Base-by-base conservation (phyloP, 1,139 yeast species). In the Waltiozyma solani region DNA sequence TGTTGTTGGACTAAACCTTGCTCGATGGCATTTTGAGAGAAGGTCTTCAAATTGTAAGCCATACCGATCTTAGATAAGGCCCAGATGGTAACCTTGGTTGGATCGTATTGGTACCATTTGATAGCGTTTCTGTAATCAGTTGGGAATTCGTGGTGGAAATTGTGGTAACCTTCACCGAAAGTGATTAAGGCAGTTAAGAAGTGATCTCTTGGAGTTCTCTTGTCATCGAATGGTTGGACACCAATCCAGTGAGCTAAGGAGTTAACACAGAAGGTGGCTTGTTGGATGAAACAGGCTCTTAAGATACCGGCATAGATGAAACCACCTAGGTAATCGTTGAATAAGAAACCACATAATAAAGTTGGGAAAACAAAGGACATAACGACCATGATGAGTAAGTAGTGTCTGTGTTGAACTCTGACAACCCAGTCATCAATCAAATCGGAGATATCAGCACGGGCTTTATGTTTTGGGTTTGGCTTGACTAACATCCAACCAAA, bases 81-180 rank as follows among this genome's bases (percentile, higher is more conserved):
- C 70, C 76, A 86, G 59, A 91, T 89, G 45, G 76, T 59, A 44
- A 81, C 58, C 73, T 91, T 91, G 50, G 97, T 91, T 51, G 98
- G 98, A 63, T 91, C 98, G 64, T 82, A 91, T 73, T 93, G 98
- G 72, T 84, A 91, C 98, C 98, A 93, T 64, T 79, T 84, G 60
- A 91, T 75, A 37, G 98, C 98, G 59, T 91, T 91, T 71, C 98
- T 79, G 76, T 91, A 91, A 69, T 91, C 98, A 35, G 94, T 78
- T 51, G 98, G 98, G 76, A 89, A 91, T 70, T 93, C 97, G 67
- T 91, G 98, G 67, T 91, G 98, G 80, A 91, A 91, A 70, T 91
- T 91, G 67, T 91, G 98, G 75, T 91, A 89, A 44, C 98, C 98
- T 69, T 91, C 98, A 60, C 98, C 98, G 54, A 91, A 83, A 12